Evolutionary conservation across 768 basidiomycete species (phyloP).

Genomic region (Lactifluus hygrophoroides): DNA sequence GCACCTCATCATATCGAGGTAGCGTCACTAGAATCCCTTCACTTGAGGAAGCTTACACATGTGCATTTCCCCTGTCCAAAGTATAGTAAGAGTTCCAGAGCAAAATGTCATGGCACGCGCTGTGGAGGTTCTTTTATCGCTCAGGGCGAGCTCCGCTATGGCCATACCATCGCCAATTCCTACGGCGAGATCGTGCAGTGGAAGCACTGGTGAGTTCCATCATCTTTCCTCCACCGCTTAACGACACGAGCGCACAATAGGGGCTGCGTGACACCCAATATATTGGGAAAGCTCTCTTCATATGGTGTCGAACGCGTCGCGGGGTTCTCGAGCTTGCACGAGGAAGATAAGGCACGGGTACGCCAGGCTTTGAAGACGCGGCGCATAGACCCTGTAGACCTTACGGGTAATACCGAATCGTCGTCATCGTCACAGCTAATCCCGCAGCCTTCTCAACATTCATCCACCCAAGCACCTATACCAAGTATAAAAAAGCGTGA

Average conservation of each 20-base stretch:
- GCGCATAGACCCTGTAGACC: slow-evolving; percentile 47
- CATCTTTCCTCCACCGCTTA: background rate
- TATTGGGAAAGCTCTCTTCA: background rate
- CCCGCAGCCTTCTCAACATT: slow-evolving; percentile 3
- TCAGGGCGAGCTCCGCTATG: slow-evolving; percentile 60
- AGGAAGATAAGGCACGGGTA: slow-evolving; percentile 56
- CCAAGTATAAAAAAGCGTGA: slow-evolving; percentile 41
- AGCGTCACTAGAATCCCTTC: background rate
- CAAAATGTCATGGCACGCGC: slow-evolving; percentile 57
- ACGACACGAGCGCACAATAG: slow-evolving; percentile 8
- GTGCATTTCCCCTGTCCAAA: slow-evolving; percentile 24
- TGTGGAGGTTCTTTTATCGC: slow-evolving; percentile 49
- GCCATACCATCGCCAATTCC: slow-evolving; percentile 34
- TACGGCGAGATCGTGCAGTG: slow-evolving; percentile 63
- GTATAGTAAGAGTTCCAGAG: slow-evolving; percentile 66
- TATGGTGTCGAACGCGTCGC: slow-evolving; percentile 4
- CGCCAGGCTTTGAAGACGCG: slow-evolving; percentile 45
- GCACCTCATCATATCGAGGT: slow-evolving; percentile 13
- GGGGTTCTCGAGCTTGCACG: slow-evolving; percentile 22
- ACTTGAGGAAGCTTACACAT: background rate
- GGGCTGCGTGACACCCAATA: slow-evolving; percentile 17
- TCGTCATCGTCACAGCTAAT: slow-evolving; percentile 5
- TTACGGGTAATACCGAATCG: slow-evolving; percentile 40
- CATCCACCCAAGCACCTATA: slow-evolving; percentile 7
- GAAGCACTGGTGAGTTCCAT: slow-evolving; percentile 57